phyloP scores from a whole-genome alignment of 1,284 basidiomycete species.

The Leccinum fuscescens region DNA sequence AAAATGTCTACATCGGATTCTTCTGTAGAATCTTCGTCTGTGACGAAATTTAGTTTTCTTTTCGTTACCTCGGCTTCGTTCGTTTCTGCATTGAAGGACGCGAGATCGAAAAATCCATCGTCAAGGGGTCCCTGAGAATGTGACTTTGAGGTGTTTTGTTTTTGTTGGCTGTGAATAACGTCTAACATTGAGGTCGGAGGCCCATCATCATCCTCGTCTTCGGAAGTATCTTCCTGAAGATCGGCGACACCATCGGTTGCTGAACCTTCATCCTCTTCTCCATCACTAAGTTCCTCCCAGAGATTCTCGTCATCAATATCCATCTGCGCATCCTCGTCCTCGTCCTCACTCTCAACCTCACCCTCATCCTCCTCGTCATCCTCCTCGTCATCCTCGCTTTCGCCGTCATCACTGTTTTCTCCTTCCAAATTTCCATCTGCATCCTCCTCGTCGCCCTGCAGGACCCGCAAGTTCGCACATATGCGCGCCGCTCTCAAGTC shows the following conservation, averaged over 20 bases:
- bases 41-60: conserved; percentile 56
- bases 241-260: conserved; percentile 40
- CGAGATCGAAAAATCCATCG: conserved; percentile 91
- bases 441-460: conserved; percentile 32
- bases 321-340: conserved; percentile 16
- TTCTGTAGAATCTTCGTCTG: conserved; percentile 54
- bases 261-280: conserved; percentile 34
- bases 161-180: conserved; percentile 27
- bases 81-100: conserved; percentile 85
- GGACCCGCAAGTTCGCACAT: conserved; percentile 59
- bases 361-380: conserved; percentile 3
- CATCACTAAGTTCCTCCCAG: conserved; percentile 34
- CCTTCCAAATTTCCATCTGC: conserved; percentile 14
- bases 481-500: conserved; percentile 73
- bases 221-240: conserved; percentile 49
- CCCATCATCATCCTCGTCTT: conserved; percentile 31
- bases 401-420: conserved; percentile 20
- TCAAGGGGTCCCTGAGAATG: conserved; percentile 59
- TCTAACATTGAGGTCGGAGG: conserved; percentile 31
- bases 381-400: conserved; percentile 8
- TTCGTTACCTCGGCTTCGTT: conserved; percentile 66
- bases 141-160: conserved; percentile 12
- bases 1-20: conserved; percentile 70
- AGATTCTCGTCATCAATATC: conserved; percentile 28
- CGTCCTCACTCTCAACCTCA: conserved; percentile 29